Percentiles rank a stretch among this genome's conserved stretches.
These are phyloP conservation scores for Phytophthora lateralis DNA, from an alignment of 352 stramenopile genomes.

Conservation along the genomic window DNA sequence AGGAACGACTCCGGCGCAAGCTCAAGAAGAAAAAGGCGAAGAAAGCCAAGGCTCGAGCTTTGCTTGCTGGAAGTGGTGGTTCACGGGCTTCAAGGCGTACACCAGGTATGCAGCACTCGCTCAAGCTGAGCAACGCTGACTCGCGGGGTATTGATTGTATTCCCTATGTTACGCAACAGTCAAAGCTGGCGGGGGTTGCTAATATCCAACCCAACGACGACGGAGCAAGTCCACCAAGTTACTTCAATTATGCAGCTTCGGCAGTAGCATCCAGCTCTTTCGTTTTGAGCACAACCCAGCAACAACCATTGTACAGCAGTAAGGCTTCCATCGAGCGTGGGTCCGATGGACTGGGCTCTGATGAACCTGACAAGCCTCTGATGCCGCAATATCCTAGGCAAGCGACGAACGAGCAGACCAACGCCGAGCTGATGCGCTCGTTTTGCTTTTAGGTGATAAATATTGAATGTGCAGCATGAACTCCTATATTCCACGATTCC, in stretches of 20 bases:
- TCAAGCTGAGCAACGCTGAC: conserved; percentile 19
- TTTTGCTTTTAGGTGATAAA: conserved; percentile 26
- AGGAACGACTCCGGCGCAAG: conserved; percentile 23
- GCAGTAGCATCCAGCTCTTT: not conserved
- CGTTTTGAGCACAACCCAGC: not conserved
- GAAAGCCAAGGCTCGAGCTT: conserved; percentile 23
- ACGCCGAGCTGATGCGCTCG: conserved; percentile 18
- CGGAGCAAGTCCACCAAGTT: not conserved
- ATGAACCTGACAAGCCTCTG: conserved; percentile 6
- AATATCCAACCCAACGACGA: not conserved
- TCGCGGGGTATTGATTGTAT: conserved; percentile 17
- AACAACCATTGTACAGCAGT: not conserved
- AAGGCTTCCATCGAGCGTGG: conserved; percentile 1
- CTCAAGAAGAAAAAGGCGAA: conserved; percentile 28
- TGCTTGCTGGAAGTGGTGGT: conserved; percentile 7
- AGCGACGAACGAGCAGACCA: conserved; percentile 20
- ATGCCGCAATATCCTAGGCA: conserved; percentile 17
- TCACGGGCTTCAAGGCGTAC: conserved; percentile 17
- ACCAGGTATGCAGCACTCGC: conserved; percentile 13
- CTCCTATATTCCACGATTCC: too few relatives aligned
- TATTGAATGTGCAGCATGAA: too few relatives aligned
- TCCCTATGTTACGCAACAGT: conserved; percentile 15
- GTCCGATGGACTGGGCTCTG: conserved; percentile 12
- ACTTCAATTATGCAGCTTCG: not conserved
- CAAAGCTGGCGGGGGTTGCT: conserved; percentile 1